Percentiles rank a stretch among this genome's conserved stretches.
Evolutionary conservation across 2,329 filamentous ascomycete genomes (phyloP).

Genomic region (Rosellinia necatrix): DNA sequence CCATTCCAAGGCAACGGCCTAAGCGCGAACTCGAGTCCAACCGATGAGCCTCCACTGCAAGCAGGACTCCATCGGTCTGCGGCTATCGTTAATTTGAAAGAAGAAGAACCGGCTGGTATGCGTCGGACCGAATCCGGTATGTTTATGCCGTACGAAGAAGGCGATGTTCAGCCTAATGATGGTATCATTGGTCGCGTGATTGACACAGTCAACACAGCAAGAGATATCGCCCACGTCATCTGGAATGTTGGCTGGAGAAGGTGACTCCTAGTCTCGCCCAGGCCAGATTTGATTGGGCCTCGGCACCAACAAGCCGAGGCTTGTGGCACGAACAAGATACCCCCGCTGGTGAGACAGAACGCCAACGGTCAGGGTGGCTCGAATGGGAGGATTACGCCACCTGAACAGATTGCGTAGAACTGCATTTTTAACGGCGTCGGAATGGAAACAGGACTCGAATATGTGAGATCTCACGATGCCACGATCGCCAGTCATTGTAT

Average conservation of each 20-base stretch:
- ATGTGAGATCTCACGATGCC: conserved; percentile 20
- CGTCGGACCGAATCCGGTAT: conserved; percentile 83
- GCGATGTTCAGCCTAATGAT: conserved; percentile 62
- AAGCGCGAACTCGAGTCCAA: conserved; percentile 34
- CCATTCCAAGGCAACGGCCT: conserved; percentile 54
- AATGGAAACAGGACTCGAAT: conserved; percentile 16
- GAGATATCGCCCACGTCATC: conserved; percentile 72
- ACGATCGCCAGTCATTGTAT: conserved; percentile 23
- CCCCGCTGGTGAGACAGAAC: conserved; percentile 5
- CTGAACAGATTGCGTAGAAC: conserved; percentile 14
- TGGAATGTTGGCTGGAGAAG: conserved; percentile 72
- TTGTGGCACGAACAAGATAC: conserved; percentile 14
- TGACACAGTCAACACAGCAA: conserved; percentile 76
- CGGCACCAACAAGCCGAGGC: neutral
- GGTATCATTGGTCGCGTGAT: conserved; percentile 79
- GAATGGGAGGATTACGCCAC: conserved; percentile 2
- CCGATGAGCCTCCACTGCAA: conserved; percentile 26
- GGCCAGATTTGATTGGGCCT: neutral
- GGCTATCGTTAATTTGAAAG: conserved; percentile 55
- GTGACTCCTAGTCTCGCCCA: conserved; percentile 35
- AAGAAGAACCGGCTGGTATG: conserved; percentile 64
- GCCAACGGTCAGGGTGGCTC: neutral
- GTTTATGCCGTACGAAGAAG: conserved; percentile 87
- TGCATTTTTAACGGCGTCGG: conserved; percentile 26
- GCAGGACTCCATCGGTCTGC: conserved; percentile 51